A percentile compares a stretch with the other conserved stretches of the same genome.
These are phyloP conservation scores for Auricularia sp. DNA, from an alignment of 768 basidiomycete genomes.

Conservation along the genomic window DNA sequence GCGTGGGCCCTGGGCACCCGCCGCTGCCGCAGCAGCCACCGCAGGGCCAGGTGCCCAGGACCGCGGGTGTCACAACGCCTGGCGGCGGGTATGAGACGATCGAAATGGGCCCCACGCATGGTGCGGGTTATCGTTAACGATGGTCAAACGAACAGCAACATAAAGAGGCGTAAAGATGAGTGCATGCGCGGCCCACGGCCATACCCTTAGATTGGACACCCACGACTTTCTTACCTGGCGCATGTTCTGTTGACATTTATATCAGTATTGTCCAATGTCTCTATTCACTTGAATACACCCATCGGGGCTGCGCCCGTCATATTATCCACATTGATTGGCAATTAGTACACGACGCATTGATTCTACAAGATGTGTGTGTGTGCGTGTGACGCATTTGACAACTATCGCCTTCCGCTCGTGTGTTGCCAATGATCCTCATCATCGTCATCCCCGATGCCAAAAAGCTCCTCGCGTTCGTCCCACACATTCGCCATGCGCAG, in stretches of 20 bases:
- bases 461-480: conserved; percentile 71
- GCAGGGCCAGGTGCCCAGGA: background rate
- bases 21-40: background rate
- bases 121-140: background rate
- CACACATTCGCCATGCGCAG: conserved; percentile 50
- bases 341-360: too few relatives aligned
- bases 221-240: too few relatives aligned
- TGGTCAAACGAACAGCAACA: background rate
- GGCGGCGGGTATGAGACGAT: background rate
- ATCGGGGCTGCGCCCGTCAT: too few relatives aligned
- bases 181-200: conserved; percentile 16
- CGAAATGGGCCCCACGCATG: background rate
- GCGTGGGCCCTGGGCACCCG: background rate
- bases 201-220: too few relatives aligned
- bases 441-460: conserved; percentile 55
- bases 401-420: conserved; percentile 2
- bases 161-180: conserved; percentile 1
- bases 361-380: too few relatives aligned
- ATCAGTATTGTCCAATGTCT: too few relatives aligned
- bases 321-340: too few relatives aligned
- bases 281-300: too few relatives aligned
- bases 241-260: too few relatives aligned
- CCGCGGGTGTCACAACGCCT: background rate
- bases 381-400: too few relatives aligned
- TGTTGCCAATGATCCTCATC: conserved; percentile 30